Conservation (phyloP, 371 early-diverging fungal species). For the Mortierella sp. region DNA sequence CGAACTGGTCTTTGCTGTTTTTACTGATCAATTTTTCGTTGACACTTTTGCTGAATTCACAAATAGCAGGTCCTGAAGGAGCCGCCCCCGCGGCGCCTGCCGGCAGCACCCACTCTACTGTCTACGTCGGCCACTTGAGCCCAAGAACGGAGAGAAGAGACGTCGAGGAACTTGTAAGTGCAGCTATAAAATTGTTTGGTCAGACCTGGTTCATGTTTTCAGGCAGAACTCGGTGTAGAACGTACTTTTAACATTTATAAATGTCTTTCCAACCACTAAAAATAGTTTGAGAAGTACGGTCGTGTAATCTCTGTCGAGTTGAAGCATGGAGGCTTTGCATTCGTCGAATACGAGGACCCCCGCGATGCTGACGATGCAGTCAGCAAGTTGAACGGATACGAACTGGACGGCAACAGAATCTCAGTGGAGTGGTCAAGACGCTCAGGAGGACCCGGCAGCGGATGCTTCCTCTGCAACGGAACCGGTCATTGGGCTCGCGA, state of each 20-base stretch:
- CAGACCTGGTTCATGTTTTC: not conserved
- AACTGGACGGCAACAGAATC: conserved; percentile 59
- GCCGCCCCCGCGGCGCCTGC: conserved; percentile 31
- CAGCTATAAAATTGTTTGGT: not conserved
- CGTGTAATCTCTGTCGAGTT: conserved; percentile 59
- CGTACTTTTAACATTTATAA: not conserved
- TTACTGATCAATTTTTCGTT: not conserved
- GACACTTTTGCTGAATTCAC: not conserved
- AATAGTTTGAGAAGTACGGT: conserved; percentile 60
- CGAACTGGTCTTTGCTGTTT: not conserved
- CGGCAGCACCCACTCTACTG: conserved; percentile 41
- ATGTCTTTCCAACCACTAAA: not conserved
- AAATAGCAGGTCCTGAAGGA: conserved; percentile 36
- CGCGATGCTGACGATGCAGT: conserved; percentile 67
- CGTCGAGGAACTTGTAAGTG: conserved; percentile 59
- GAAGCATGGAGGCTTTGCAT: conserved; percentile 65
- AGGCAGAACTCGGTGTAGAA: not conserved
- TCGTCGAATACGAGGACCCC: conserved; percentile 70
- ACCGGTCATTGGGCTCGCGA: conserved; percentile 70
- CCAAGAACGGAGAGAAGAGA: conserved; percentile 60
- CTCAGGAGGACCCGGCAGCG: conserved; percentile 64
- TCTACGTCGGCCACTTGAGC: conserved; percentile 61
- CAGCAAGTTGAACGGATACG: conserved; percentile 61
- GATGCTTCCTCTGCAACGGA: conserved; percentile 66
- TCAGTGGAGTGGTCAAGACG: conserved; percentile 65